Evolutionary conservation across 257 asterid genomes (phyloP).

Genomic region (Nicotiana sylvestris): DNA sequence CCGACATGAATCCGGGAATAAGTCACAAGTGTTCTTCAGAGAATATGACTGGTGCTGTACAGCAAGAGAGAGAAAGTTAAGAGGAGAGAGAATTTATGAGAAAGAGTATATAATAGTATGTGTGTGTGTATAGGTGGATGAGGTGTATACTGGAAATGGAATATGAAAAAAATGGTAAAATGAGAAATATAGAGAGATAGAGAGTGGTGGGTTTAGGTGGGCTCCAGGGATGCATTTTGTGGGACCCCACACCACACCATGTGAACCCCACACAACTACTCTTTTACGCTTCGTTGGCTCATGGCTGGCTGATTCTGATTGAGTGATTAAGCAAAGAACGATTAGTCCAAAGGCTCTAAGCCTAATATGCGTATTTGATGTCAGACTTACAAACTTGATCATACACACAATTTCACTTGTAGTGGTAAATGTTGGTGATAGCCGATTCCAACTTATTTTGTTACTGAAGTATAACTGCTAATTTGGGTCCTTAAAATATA

Average conservation of each 20-base stretch:
- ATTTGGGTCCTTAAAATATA: no score
- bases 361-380: not conserved
- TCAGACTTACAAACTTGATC: no score
- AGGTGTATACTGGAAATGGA: not conserved
- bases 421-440: no score
- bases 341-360: not conserved
- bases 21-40: constrained; percentile 26
- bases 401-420: no score
- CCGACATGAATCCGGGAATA: constrained; percentile 66
- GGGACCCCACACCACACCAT: not conserved
- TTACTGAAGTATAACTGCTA: no score
- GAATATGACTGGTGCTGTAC: constrained; percentile 9
- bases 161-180: not conserved
- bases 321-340: not conserved
- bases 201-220: not conserved
- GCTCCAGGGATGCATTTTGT: not conserved
- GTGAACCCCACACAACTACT: not conserved
- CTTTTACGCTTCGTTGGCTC: not conserved
- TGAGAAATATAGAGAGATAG: not conserved
- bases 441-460: no score
- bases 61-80: constrained; percentile 13
- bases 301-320: not conserved
- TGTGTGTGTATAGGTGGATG: not conserved
- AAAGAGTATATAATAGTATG: not conserved
- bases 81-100: not conserved